Percentiles rank a stretch among this genome's conserved stretches.
Conservation (phyloP, 2,329 filamentous ascomycete genomes). For the Calonectria hawksworthii region DNA sequence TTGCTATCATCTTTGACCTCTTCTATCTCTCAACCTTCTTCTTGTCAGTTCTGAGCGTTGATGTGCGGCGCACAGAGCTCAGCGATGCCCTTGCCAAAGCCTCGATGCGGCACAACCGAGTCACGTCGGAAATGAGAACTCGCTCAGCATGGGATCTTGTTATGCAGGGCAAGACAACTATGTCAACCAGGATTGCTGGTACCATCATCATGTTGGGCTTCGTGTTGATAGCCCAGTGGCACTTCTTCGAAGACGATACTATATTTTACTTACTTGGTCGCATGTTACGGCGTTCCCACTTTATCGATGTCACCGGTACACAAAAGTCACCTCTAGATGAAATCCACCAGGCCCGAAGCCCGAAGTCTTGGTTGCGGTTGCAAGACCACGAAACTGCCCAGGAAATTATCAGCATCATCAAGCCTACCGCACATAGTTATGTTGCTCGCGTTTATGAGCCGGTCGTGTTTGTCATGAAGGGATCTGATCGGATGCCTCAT, state of each 20-base stretch:
- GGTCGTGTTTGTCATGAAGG: slow-evolving; percentile 78
- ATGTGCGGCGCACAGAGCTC: slow-evolving; percentile 82
- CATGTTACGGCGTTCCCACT: slow-evolving; percentile 36
- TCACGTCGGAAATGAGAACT: slow-evolving; percentile 39
- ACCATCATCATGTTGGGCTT: slow-evolving; percentile 81
- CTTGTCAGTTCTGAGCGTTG: slow-evolving; percentile 82
- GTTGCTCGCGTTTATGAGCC: slow-evolving; percentile 82
- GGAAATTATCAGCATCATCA: slow-evolving; percentile 82
- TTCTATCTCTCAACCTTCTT: slow-evolving; percentile 87
- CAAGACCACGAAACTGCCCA: slow-evolving; percentile 85
- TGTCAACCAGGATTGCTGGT: slow-evolving; percentile 82
- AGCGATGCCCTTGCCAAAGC: slow-evolving; percentile 77
- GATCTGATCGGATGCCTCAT: slow-evolving; percentile 74
- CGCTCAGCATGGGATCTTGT: slow-evolving; percentile 69
- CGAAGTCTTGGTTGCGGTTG: slow-evolving; percentile 80
- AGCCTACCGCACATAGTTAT: slow-evolving; percentile 79
- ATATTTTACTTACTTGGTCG: slow-evolving; percentile 49
- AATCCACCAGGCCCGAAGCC: slow-evolving; percentile 82
- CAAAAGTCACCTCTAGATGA: slow-evolving; percentile 61
- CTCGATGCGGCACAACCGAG: slow-evolving; percentile 57
- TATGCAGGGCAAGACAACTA: slow-evolving; percentile 73
- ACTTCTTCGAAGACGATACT: slow-evolving; percentile 77
- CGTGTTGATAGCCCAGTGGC: slow-evolving; percentile 81
- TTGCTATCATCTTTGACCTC: slow-evolving; percentile 83
- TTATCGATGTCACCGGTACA: slow-evolving; percentile 43